A percentile compares a stretch with the other conserved stretches of the same genome.
These are phyloP conservation scores for Tuber magnatum DNA, from an alignment of 495 filamentous ascomycete genomes.

Conservation along the genomic window DNA sequence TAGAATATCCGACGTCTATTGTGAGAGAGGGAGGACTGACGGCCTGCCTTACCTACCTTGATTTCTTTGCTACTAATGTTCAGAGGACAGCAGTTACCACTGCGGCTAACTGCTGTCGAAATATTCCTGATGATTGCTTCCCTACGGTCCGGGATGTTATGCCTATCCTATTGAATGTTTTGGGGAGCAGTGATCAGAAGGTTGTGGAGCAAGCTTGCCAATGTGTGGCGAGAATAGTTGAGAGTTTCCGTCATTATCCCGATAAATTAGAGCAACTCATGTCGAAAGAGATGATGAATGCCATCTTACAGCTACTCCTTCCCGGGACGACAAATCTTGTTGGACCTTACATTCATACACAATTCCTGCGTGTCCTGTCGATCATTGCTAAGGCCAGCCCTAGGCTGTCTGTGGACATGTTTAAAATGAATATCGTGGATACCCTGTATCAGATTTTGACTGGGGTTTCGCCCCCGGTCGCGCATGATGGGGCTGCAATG, in stretches of 20 bases:
- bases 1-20: slow-evolving; percentile 91
- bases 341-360: slow-evolving; percentile 89
- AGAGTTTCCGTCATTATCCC: slow-evolving; percentile 85
- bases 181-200: slow-evolving; percentile 86
- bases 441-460: slow-evolving; percentile 97
- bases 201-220: slow-evolving; percentile 95
- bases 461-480: slow-evolving; percentile 81
- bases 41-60: slow-evolving; percentile 86
- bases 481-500: slow-evolving; percentile 68
- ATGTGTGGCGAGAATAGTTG: slow-evolving; percentile 92
- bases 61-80: slow-evolving; percentile 96
- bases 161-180: slow-evolving; percentile 83
- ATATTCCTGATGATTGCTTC: slow-evolving; percentile 89
- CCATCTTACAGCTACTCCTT: slow-evolving; percentile 79
- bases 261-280: slow-evolving; percentile 87
- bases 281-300: slow-evolving; percentile 73
- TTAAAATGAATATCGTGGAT: slow-evolving; percentile 96
- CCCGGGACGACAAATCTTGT: slow-evolving; percentile 96
- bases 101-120: slow-evolving; percentile 95
- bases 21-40: slow-evolving; percentile 92
- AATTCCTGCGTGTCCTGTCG: slow-evolving; percentile 84
- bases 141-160: slow-evolving; percentile 83
- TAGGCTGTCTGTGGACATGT: slow-evolving; percentile 73
- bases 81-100: slow-evolving; percentile 95
- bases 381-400: slow-evolving; percentile 85